Base-by-base conservation (phyloP, 768 basidiomycete genomes). In the Dacryopinax primogenitus region DNA sequence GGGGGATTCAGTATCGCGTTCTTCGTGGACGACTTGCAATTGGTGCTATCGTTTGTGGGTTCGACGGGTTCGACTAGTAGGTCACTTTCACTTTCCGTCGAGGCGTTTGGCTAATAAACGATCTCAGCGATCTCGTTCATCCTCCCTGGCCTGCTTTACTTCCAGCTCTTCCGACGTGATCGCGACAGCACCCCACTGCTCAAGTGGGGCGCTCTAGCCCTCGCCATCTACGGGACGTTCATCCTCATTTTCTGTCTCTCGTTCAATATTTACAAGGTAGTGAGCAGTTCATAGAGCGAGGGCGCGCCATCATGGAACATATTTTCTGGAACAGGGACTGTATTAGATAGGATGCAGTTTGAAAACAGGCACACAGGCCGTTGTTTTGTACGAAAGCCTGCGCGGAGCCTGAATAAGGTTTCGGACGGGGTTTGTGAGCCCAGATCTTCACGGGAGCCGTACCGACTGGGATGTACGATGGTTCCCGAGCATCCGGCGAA, bases 41-140 rank as follows among this genome's bases (percentile, higher is more conserved):
- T 90, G 74, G 95, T 98, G 15, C 80, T 98, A 34, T 91, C 92
- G 2, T 96, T 99, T 72, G 95, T 99, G 36, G 96, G 96, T 1
- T 87, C 92, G 26, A 97, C 93, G 0, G 96, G 96, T 13, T 95
- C 92, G 15, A 96, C 94, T 28, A 95, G 51, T 58, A 18, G 26
- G 51, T 58, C 18, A 28, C 2, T 11, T 7, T 30, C 51, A 15
- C 13, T 47, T 13, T 15, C 11, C 32, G 4, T 28, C 7, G 26
- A 32, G 12, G 51, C 12, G 7, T 15, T 28, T 3, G 26, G 9
- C 3, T 9, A 15, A 13, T 26, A 30, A 26, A 11, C 13, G 13
- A 4, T 21, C 18, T 30, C 18, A 58, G 51, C 93, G 21, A 92
- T 98, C 66, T 93, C 91, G 1, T 98, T 97, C 77, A 96, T 98